A percentile compares a stretch with the other conserved stretches of the same genome.
phyloP scores from a whole-genome alignment of 1,139 yeast genomes.

The Yamadazyma aaseri region DNA sequence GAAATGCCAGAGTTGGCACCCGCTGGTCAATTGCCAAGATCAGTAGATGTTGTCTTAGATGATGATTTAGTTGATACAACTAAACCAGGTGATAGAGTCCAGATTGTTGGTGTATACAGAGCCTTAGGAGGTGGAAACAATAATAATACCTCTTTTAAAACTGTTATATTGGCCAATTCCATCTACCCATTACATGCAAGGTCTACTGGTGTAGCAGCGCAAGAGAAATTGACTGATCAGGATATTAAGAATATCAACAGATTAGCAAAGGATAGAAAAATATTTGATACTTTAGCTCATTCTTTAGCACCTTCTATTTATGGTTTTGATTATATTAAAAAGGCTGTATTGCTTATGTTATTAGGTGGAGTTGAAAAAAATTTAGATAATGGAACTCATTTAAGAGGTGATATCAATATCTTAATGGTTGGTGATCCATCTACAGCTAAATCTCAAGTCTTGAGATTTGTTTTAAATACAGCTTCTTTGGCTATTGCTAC shows the following conservation, averaged over 20 bases:
- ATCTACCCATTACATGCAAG: conserved; percentile 87
- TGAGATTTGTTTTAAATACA: conserved; percentile 90
- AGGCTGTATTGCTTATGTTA: conserved; percentile 87
- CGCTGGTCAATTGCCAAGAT: conserved; percentile 94
- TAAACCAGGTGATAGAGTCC: conserved; percentile 96
- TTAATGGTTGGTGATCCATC: conserved; percentile 99
- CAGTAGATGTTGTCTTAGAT: conserved; percentile 86
- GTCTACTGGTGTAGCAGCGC: conserved; percentile 80
- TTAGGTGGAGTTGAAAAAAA: conserved; percentile 95
- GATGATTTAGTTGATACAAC: conserved; percentile 91
- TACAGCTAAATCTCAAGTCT: conserved; percentile 94
- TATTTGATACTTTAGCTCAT: conserved; percentile 77
- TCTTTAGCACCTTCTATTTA: conserved; percentile 95
- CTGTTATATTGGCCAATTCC: conserved; percentile 82
- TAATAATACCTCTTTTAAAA: conserved; percentile 66
- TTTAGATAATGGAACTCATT: conserved; percentile 91
- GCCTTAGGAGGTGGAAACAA: conserved; percentile 84
- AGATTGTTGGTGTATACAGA: conserved; percentile 90
- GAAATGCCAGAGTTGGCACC: conserved; percentile 99
- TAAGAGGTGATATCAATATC: conserved; percentile 95
- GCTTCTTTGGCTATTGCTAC: conserved; percentile 97
- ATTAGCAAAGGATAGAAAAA: conserved; percentile 61
- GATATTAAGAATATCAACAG: conserved; percentile 88
- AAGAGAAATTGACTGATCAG: conserved; percentile 70
- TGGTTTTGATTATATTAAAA: conserved; percentile 88